A percentile compares a stretch with the other conserved stretches of the same genome.
Conservation (phyloP, 352 stramenopile genomes). For the Globisporangium spinosum region DNA sequence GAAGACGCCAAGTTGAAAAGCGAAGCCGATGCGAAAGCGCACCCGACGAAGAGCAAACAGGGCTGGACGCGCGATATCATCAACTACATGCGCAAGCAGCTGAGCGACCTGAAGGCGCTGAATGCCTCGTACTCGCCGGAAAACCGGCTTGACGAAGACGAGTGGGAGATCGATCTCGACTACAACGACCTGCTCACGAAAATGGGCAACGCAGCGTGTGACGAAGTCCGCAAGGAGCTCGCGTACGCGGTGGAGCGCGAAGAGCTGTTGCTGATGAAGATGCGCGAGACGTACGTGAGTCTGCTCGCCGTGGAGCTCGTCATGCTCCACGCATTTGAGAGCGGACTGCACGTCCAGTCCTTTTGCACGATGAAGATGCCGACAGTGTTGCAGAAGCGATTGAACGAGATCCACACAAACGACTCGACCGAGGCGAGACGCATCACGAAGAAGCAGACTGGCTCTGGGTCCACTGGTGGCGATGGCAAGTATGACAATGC, state of each 20-base stretch:
- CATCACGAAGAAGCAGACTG: slow-evolving; percentile 16
- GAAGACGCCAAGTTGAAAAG: slow-evolving; percentile 90
- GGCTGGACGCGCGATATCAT: slow-evolving; percentile 87
- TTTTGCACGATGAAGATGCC: slow-evolving; percentile 84
- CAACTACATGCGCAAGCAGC: slow-evolving; percentile 77
- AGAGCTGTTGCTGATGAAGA: slow-evolving; percentile 81
- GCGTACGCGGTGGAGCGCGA: slow-evolving; percentile 77
- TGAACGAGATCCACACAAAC: slow-evolving; percentile 64
- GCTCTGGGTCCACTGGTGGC: not conserved
- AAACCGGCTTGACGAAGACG: slow-evolving; percentile 53
- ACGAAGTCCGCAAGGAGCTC: slow-evolving; percentile 87
- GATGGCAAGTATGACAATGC: not conserved
- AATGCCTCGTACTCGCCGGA: slow-evolving; percentile 52
- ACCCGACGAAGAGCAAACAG: slow-evolving; percentile 69
- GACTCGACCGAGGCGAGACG: slow-evolving; percentile 17
- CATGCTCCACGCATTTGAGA: slow-evolving; percentile 68
- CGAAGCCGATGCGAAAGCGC: slow-evolving; percentile 76
- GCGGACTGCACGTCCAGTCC: slow-evolving; percentile 58
- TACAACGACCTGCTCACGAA: slow-evolving; percentile 68
- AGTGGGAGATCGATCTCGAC: slow-evolving; percentile 89
- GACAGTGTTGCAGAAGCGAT: slow-evolving; percentile 50
- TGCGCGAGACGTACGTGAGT: slow-evolving; percentile 73
- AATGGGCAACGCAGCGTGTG: slow-evolving; percentile 72
- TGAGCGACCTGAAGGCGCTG: slow-evolving; percentile 58
- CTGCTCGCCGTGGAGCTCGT: slow-evolving; percentile 73